phyloP scores from a whole-genome alignment of 164 flowering plant genomes.

The Vitis rotundifolia region DNA sequence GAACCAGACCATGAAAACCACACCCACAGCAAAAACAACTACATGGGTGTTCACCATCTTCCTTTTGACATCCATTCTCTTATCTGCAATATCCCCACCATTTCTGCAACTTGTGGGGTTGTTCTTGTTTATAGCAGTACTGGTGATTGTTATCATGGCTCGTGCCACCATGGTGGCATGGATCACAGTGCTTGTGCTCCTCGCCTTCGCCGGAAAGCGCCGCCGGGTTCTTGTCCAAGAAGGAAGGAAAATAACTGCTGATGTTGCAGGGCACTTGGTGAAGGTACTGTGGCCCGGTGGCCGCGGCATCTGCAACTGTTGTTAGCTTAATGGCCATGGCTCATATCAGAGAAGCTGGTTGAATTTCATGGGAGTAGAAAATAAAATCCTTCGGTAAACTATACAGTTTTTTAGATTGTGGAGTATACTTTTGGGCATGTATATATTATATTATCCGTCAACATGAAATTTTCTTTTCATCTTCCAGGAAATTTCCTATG shows the following conservation, averaged over 20 bases:
- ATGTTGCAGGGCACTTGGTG: conserved; percentile 44
- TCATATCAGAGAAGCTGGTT: conserved; percentile 3
- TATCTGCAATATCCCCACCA: not conserved
- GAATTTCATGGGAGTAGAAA: not conserved
- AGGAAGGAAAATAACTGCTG: conserved; percentile 63
- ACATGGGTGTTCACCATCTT: too few relatives aligned
- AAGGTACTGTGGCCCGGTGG: conserved; percentile 38
- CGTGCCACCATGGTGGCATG: conserved; percentile 69
- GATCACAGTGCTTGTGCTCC: conserved; percentile 74
- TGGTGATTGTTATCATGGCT: conserved; percentile 46
- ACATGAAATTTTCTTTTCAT: too few relatives aligned
- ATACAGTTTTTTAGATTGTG: too few relatives aligned
- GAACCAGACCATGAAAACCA: not conserved
- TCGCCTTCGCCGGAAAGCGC: conserved; percentile 68
- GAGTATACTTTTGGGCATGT: too few relatives aligned
- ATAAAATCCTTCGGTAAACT: too few relatives aligned
- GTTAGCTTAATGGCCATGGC: conserved; percentile 34
- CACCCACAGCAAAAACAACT: too few relatives aligned
- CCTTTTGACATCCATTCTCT: not conserved
- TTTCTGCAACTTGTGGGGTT: conserved; percentile 6
- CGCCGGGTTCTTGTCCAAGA: conserved; percentile 51
- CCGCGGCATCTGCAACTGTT: conserved; percentile 38
- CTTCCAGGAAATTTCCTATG: too few relatives aligned
- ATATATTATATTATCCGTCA: too few relatives aligned
- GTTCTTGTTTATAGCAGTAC: conserved; percentile 21